A percentile compares a stretch with the other conserved stretches of the same genome.
Conservation (phyloP, 129 eudicot species). For the Flaveria linearis region DNA sequence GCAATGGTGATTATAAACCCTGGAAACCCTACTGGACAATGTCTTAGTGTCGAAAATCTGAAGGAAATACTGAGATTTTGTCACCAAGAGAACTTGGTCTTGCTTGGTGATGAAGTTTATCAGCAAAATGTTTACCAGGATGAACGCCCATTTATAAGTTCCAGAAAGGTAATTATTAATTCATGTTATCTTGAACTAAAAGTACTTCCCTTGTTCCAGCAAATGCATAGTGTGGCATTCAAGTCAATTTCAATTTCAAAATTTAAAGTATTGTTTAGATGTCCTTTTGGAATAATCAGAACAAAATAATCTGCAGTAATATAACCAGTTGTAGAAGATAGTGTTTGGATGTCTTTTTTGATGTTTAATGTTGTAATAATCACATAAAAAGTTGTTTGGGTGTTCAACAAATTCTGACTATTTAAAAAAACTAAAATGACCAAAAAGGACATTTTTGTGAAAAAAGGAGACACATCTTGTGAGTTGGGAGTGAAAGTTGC, state of each 20-base stretch:
- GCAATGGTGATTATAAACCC: slow-evolving; percentile 99
- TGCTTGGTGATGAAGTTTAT: slow-evolving; percentile 97
- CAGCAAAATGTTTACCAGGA: slow-evolving; percentile 98
- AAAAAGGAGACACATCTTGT: background rate
- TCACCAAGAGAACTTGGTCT: slow-evolving; percentile 71
- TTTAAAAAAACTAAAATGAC: background rate
- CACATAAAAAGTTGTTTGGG: background rate
- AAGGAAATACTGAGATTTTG: slow-evolving; percentile 69
- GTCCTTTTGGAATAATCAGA: background rate
- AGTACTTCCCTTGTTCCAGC: background rate
- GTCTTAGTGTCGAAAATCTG: slow-evolving; percentile 82
- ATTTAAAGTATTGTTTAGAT: background rate
- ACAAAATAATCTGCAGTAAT: background rate
- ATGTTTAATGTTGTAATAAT: background rate
- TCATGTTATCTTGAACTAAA: background rate
- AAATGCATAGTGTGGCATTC: slow-evolving; percentile 4
- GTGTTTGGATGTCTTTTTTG: slow-evolving; percentile 9
- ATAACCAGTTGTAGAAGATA: background rate
- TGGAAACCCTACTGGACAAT: slow-evolving; percentile 98
- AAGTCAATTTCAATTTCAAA: slow-evolving; percentile 14
- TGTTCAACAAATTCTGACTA: background rate
- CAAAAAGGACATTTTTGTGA: slow-evolving; percentile 3
- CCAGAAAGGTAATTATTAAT: slow-evolving; percentile 66
- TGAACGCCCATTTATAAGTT: slow-evolving; percentile 90
- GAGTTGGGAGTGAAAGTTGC: background rate